Evolutionary conservation across 2,329 filamentous ascomycete species (phyloP), one percentile per base, ranked within the genome.

Genomic region (Cercospora zeina): DNA sequence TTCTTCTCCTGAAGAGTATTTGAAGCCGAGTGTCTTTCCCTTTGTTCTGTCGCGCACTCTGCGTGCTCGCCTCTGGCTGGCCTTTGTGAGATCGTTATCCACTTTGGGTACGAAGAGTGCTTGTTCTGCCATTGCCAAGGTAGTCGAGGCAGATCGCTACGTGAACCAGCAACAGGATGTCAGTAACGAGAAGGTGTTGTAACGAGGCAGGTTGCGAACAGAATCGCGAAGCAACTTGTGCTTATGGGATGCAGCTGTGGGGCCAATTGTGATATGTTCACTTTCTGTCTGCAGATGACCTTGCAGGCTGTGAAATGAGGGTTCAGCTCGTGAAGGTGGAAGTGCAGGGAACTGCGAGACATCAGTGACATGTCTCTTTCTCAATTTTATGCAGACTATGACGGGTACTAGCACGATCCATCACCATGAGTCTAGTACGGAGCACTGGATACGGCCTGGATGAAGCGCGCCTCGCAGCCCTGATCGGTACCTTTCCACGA

Each of bases 381-480:
- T 7, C 9, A 8, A 34, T 13, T 2, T 34, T 13, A 13, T 34
- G 39, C 10, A 45, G 10, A 21, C 3, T n/a, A 11, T 34, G 8
- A 8, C 9, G 8, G 9, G 31, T 4, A 21, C 39, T 10, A 19
- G 39, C n/a, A 45, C 16, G 9, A 45, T 1, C 39, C 2, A 1
- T 21, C 11, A 4, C 10, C 24, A 9, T 13, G 24, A 6, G 24
- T 1, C 45, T 59, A 78, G 65, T 79, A 79, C 8, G 77, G 77
- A 45, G 75, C 69, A 42, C 68, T 67, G 16, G 49, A 63, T 16
- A 77, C 77, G 49, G 75, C 77, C 61, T 78, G 76, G 30, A 79
- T 66, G 69, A 72, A 78, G 6, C 74, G 76, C 47, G 64, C 66
- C 14, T 58, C 65, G 58, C 77, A 79, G n/a, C 68, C 71, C 27